Base-by-base conservation (phyloP, 805 yeast genomes). In the Clavispora fructus region DNA sequence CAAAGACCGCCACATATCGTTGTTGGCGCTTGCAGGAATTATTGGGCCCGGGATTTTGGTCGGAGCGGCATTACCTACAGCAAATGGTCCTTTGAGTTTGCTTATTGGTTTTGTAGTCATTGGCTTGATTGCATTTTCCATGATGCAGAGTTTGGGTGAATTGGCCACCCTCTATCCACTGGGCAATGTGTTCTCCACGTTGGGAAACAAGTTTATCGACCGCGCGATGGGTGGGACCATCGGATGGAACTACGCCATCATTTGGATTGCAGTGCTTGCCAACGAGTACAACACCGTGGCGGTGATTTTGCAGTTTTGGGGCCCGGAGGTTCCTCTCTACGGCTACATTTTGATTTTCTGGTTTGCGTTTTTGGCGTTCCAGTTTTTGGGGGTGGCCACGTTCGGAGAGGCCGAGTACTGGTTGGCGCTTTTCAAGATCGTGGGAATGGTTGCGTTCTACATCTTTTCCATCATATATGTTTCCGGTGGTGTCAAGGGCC, bases 11-110 rank as follows among this genome's bases (percentile, higher is more conserved):
- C 80, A 75, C 55, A 67, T 77, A 35, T 72, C 80, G 12, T 56
- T 78, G 45, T 69, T 78, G 43, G 80, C 80, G 3, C 53, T 78
- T 8, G 80, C 83, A 25, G 83, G 84, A 35, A 73, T 80, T 42
- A 75, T 80, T 45, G 85, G 85, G 0, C 84, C 84, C 1, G 85
- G 84, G 50, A 74, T 73, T 26, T 64, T 78, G 42, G 71, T 80
- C 25, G 79, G 81, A 35, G 69, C 81, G 44, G 80, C 81, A 6
- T 57, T 66, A n/a, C 79, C 81, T 30, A 62, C 79, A 13, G 55
- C 64, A 7, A 60, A 69, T 32, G 78, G 78, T 39, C 83, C 84
- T 0, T 82, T 74, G 30, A 77, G 80, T 50, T 60, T 79, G 55
- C 57, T 77, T 17, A 64, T 71, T 19, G 80, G 83, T 1, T 79